These are phyloP conservation scores for Plantago major DNA, from an alignment of 257 asterid species.

Conservation along the genomic window DNA sequence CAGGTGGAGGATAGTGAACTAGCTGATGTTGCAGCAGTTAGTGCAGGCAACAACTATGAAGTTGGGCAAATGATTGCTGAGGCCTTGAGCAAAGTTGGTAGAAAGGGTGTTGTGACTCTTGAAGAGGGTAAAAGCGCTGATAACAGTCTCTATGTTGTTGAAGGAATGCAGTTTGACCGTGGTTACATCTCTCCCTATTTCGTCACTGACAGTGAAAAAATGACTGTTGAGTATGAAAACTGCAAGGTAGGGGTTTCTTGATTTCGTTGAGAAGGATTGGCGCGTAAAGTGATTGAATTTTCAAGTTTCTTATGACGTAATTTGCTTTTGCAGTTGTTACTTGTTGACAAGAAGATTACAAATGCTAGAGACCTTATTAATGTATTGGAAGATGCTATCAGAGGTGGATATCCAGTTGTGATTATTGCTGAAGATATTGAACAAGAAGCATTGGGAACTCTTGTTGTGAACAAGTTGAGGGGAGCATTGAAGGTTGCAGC, in stretches of 20 bases:
- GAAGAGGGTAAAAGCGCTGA: constrained; percentile 98
- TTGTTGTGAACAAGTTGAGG: constrained; percentile 90
- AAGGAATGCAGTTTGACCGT: constrained; percentile 98
- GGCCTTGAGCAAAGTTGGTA: constrained; percentile 93
- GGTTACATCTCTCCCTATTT: constrained; percentile 91
- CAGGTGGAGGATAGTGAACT: constrained; percentile 96
- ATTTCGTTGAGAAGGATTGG: not conserved
- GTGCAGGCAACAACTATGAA: constrained; percentile 96
- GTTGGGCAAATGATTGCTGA: constrained; percentile 95
- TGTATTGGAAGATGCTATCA: constrained; percentile 86
- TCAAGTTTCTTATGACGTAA: not conserved
- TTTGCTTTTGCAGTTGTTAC: constrained; percentile 50
- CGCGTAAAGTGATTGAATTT: too few species aligned
- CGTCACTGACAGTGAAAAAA: constrained; percentile 89
- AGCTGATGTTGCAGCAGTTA: constrained; percentile 97
- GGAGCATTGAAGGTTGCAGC: constrained; percentile 94
- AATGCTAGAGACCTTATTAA: constrained; percentile 85
- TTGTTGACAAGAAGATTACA: constrained; percentile 92
- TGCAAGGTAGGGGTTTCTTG: constrained; percentile 63
- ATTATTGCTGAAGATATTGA: constrained; percentile 96
- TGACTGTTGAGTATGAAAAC: constrained; percentile 87
- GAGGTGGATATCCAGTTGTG: constrained; percentile 75
- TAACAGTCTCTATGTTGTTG: constrained; percentile 81
- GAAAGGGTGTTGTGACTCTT: constrained; percentile 95
- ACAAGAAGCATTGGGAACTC: constrained; percentile 98